A percentile compares a stretch with the other conserved stretches of the same genome.
Evolutionary conservation across 2,329 filamentous ascomycete species (phyloP).

Genomic region (Fusarium fujikuroi): DNA sequence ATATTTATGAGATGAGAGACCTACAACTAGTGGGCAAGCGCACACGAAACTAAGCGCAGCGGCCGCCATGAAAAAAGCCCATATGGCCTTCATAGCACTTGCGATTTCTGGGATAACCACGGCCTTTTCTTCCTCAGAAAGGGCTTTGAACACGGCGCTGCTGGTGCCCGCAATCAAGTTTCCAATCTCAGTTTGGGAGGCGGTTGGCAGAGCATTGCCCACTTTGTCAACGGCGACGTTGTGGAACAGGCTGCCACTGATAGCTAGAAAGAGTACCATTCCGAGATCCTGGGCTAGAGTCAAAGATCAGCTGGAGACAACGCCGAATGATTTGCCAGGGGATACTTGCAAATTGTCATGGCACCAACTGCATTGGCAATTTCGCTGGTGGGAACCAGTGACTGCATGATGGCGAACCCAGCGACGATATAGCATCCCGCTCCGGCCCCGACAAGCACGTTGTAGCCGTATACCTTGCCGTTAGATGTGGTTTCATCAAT

Average conservation of each 20-base stretch:
- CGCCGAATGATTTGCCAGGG: rapidly evolving
- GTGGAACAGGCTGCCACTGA: constrained; percentile 1
- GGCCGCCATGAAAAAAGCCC: neutral
- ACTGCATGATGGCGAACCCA: neutral
- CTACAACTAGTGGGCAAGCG: neutral
- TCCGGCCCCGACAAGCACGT: neutral
- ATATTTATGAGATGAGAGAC: neutral
- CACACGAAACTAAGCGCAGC: neutral
- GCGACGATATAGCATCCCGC: neutral
- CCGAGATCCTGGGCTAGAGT: neutral
- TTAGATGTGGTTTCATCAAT: neutral
- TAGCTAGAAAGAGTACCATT: neutral
- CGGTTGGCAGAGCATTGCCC: neutral
- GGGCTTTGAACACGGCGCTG: neutral
- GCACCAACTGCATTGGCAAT: neutral
- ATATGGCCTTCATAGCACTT: neutral
- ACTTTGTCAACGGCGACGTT: neutral
- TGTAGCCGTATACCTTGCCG: neutral
- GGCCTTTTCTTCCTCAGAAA: neutral
- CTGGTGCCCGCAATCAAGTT: neutral
- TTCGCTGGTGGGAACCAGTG: neutral
- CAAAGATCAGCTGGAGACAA: rapidly evolving
- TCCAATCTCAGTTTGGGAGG: neutral
- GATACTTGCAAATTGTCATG: neutral
- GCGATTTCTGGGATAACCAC: neutral